Evolutionary conservation across 2,329 filamentous ascomycete genomes (phyloP), one percentile per base, ranked within the genome.

Genomic region (Trichoderma cornu-damae): DNA sequence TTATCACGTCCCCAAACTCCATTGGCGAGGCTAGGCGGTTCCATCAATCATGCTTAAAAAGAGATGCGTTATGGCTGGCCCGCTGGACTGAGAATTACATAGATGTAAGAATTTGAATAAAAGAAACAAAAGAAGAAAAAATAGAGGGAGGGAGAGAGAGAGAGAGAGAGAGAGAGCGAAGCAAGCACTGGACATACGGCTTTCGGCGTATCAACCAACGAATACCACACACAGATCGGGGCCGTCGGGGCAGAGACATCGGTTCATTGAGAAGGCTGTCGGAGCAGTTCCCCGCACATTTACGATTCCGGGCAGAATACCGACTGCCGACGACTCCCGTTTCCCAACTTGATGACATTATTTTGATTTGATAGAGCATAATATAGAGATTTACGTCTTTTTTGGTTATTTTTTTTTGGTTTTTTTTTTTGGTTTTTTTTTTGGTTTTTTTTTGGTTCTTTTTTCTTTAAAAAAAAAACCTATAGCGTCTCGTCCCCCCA

Each of bases 301-400:
- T 20, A 26, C 20, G 22, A 40, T 16, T 11, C n/a, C 34, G 48
- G 20, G 7, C 24, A 14, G 14, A 51, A 6, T 22, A 16, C 34
- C 48, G 48, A 51, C 48, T 51, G 34, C 34, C 34, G 48, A 51
- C 48, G 34, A 51, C 20, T 51, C 20, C 47, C 14, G 26, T n/a
- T n/a, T 26, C 22, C 16, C 24, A 7, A 12, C 24, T 26, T 22
- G 18, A 50, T 14, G 47, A 16, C 18, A 38, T 34, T 34, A 11
- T 30, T 18, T 22, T 16, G 28, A 34, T 22, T 20, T 32, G 14
- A 32, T 34, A 16, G 28, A 48, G 28, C 26, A 34, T 20, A 34
- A 47, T 34, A 48, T 20, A 42, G 38, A 20, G 16, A 42, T 42
- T 9, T 20, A 11, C 4, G 8, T 22, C 3, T 11, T 42, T 22